These are phyloP conservation scores for Lenwebbia sp. DNA, from an alignment of 345 rosid species.

Conservation along the genomic window DNA sequence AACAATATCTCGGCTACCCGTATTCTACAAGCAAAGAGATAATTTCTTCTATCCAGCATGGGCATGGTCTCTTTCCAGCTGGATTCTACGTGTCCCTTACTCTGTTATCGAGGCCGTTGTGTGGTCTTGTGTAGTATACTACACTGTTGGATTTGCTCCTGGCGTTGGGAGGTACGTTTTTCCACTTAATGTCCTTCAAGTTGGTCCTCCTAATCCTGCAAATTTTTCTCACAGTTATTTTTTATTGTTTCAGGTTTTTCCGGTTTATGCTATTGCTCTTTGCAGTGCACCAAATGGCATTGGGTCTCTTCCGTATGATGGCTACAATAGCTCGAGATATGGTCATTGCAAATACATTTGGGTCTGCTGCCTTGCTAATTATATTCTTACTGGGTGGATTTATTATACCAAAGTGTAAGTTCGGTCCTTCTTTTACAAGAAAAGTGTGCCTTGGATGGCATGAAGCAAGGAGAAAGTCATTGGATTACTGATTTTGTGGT, in stretches of 20 bases:
- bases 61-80: constrained; percentile 79
- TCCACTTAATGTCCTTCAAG: not conserved
- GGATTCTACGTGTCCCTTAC: constrained; percentile 78
- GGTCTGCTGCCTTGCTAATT: constrained; percentile 51
- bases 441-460: not conserved
- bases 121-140: constrained; percentile 80
- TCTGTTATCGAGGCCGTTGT: constrained; percentile 76
- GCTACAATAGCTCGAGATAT: constrained; percentile 76
- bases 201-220: not conserved
- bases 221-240: not conserved
- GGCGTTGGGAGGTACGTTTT: constrained; percentile 42
- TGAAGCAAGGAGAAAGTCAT: not conserved
- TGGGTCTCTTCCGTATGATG: constrained; percentile 74
- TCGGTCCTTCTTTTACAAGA: not conserved
- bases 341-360: constrained; percentile 84
- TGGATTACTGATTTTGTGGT: not conserved
- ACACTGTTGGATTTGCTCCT: constrained; percentile 79
- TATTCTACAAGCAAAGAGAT: constrained; percentile 86
- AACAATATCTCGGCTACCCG: constrained; percentile 77
- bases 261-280: constrained; percentile 69
- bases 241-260: constrained; percentile 48
- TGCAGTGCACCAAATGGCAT: constrained; percentile 83
- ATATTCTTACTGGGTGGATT: constrained; percentile 84
- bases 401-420: constrained; percentile 69
- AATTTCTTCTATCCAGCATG: constrained; percentile 90